Percentiles rank a stretch among this genome's conserved stretches.
Evolutionary conservation across 225 moss, liverwort and hornwort species (phyloP).

Genomic region (Physcomitrellopsis africana): DNA sequence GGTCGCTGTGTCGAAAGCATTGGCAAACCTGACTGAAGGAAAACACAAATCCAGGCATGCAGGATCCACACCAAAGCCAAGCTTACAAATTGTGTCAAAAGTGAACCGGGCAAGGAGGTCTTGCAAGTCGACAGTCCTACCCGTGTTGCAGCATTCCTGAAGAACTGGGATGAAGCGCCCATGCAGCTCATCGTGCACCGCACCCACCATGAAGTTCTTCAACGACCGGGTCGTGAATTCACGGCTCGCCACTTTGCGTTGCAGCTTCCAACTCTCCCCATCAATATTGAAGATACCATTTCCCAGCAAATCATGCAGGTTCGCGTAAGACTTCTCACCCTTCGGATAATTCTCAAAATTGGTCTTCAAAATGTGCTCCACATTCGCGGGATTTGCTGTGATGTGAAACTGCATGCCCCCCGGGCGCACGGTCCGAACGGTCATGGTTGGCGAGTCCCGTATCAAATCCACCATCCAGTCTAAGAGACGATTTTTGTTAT

Average conservation of each 20-base stretch:
- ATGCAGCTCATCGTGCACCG: constrained; percentile 25
- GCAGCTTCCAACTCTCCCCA: constrained; percentile 48
- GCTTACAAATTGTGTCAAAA: constrained; percentile 44
- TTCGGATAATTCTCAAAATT: constrained; percentile 52
- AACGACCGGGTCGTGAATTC: constrained; percentile 46
- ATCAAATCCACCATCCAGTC: constrained; percentile 30
- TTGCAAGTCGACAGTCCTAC: constrained; percentile 25
- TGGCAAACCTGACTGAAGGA: constrained; percentile 37
- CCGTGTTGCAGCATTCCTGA: background rate
- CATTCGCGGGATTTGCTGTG: constrained; percentile 45
- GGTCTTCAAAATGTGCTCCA: constrained; percentile 54
- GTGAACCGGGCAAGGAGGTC: constrained; percentile 37
- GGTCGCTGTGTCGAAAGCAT: constrained; percentile 44
- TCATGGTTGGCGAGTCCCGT: constrained; percentile 25
- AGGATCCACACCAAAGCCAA: constrained; percentile 52
- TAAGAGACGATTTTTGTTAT: constrained; percentile 24
- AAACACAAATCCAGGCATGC: constrained; percentile 40
- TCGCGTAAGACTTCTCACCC: background rate
- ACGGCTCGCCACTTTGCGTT: constrained; percentile 48
- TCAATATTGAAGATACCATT: constrained; percentile 57
- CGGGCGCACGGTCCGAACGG: constrained; percentile 21
- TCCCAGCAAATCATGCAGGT: constrained; percentile 38
- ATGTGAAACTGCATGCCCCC: background rate
- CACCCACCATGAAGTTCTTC: constrained; percentile 34
- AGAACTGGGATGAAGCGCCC: constrained; percentile 36